Percentiles rank a stretch among this genome's conserved stretches.
These are phyloP conservation scores for Fremontodendron californicum DNA, from an alignment of 345 rosid genomes.

Conservation along the genomic window DNA sequence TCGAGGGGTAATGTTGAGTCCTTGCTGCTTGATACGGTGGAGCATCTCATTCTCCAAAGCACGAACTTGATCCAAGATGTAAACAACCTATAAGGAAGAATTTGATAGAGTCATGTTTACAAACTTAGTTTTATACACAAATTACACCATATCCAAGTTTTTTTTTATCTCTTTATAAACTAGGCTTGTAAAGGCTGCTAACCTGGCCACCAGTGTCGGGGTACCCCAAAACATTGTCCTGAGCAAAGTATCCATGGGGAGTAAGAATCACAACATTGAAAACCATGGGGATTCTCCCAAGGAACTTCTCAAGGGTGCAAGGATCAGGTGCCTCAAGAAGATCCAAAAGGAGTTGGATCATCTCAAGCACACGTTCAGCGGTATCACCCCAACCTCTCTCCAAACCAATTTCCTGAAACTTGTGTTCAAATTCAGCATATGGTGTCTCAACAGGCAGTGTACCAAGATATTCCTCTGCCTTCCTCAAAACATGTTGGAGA, in stretches of 20 bases:
- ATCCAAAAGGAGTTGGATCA: conserved; percentile 88
- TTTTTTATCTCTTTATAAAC: neutral
- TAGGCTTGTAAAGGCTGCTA: conserved; percentile 1
- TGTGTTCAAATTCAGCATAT: conserved; percentile 54
- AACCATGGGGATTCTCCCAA: conserved; percentile 86
- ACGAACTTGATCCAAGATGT: conserved; percentile 97
- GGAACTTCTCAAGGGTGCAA: conserved; percentile 86
- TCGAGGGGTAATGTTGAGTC: conserved; percentile 77
- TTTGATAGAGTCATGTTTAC: neutral
- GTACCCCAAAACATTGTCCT: conserved; percentile 91
- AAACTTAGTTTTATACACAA: neutral
- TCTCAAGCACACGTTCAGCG: conserved; percentile 70
- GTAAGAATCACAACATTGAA: conserved; percentile 89
- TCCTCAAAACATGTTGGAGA: conserved; percentile 69
- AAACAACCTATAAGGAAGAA: conserved; percentile 55
- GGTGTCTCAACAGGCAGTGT: conserved; percentile 51
- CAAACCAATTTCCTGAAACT: conserved; percentile 88
- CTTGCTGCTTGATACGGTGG: conserved; percentile 81
- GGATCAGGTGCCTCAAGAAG: conserved; percentile 98
- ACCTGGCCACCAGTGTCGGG: conserved; percentile 99
- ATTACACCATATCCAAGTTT: neutral
- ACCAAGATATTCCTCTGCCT: conserved; percentile 82
- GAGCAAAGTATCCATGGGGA: conserved; percentile 96
- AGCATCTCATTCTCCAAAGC: conserved; percentile 93
- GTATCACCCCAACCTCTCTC: conserved; percentile 97